These are phyloP conservation scores for Litchi chinensis DNA, from an alignment of 345 rosid species.

Conservation along the genomic window DNA sequence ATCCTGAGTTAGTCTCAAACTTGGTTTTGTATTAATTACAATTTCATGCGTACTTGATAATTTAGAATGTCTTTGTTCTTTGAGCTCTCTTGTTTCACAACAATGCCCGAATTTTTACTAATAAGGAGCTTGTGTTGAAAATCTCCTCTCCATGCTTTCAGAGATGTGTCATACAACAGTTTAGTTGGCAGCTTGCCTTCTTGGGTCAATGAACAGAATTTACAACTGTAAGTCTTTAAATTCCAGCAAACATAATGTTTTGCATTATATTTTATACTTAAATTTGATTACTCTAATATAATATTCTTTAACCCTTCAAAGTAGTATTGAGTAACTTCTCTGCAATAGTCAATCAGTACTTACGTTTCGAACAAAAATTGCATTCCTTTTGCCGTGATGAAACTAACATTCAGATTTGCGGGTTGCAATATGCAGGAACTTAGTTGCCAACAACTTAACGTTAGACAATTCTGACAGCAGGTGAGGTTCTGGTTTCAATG, in stretches of 20 bases:
- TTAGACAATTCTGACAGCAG: conserved; percentile 41
- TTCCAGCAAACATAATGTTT: background rate
- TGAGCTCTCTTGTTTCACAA: background rate
- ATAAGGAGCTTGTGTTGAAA: conserved; percentile 2
- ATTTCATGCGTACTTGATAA: background rate
- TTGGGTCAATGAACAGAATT: conserved; percentile 48
- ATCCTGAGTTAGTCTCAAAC: background rate
- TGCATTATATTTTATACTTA: background rate
- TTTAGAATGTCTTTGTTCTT: background rate
- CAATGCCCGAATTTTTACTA: background rate
- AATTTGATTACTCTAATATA: background rate
- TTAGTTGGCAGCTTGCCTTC: conserved; percentile 67
- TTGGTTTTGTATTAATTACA: background rate
- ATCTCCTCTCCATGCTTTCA: conserved; percentile 26
- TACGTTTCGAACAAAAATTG: background rate
- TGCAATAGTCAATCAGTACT: background rate
- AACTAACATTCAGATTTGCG: conserved; percentile 10
- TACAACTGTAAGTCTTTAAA: conserved; percentile 51
- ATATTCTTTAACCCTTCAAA: background rate
- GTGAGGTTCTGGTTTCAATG: conserved; percentile 30
- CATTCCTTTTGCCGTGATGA: conserved; percentile 9
- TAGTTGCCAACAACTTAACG: conserved; percentile 73
- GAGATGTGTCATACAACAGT: conserved; percentile 83
- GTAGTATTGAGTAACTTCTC: background rate
- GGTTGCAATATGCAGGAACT: conserved; percentile 54